Base-by-base conservation (phyloP, 331 rosid genomes). In the Malus hybrid region DNA sequence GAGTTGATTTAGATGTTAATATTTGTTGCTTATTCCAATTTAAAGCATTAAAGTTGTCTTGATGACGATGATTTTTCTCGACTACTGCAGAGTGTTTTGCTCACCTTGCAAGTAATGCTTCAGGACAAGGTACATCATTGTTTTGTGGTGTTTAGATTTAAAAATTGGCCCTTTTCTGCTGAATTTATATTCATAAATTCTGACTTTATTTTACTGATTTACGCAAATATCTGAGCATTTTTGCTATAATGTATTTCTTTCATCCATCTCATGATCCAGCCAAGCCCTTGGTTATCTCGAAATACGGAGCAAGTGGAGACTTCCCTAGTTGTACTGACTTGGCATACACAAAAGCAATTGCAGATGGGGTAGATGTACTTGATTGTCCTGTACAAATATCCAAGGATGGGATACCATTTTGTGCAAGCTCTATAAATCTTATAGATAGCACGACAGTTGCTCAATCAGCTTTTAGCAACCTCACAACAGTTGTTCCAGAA, bases 301-400 rank as follows among this genome's bases (percentile, higher is more conserved):
- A 90, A 86, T 83, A n/a, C 70, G 99, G 99, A 78, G 89, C 97
- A 66, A 95, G 99, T 66, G 99, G 99, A 77, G 97, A 92, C 79
- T 95, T 75, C 77, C 92, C 99, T 72, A 78, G 87, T 58, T 92
- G 97, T 80, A 90, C 99, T 6, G 32, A 90, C 80, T 55, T 75
- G 60, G 96, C 99, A 3, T 95, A 92, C 71, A 16, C 2, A 0
- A 57, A 85, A 3, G 99, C 99, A 80, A 88, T 95, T 70, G 52
- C 15, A 18, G 97, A 92, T 84, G 92, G 89, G 26, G 97, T 79
- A 57, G 97, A 95, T 64, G 80, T 95, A 66, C 88, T 95, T 14
- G 99, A 95, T 77, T 95, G 99, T 82, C 95, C 96, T 10, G 99
- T 95, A 86, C 99, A 95, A 86, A 65, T 95, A 26, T 73, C 99